A percentile compares a stretch with the other conserved stretches of the same genome.
Conservation (phyloP, 2,329 filamentous ascomycete genomes). For the Lecanicillium sp. region DNA sequence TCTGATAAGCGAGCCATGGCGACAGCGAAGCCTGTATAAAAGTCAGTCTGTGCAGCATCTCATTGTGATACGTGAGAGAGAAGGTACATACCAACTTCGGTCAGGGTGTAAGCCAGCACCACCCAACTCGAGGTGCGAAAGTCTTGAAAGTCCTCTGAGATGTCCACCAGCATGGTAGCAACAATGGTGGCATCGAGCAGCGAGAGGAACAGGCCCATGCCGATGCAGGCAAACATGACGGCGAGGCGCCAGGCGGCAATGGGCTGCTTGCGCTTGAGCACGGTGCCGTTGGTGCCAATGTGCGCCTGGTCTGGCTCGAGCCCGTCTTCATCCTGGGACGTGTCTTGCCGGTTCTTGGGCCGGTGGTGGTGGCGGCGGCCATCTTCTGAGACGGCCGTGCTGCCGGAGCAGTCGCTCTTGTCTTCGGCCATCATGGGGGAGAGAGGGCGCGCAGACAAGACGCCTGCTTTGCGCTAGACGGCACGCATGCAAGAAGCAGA, state of each 20-base stretch:
- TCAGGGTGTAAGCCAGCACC: slow-evolving; percentile 9
- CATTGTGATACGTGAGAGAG: neutral
- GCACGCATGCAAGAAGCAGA: no score
- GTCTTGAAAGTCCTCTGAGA: slow-evolving; percentile 7
- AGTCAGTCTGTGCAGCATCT: neutral
- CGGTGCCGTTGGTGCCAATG: slow-evolving; percentile 1
- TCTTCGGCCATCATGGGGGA: no score
- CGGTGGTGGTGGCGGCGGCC: no score
- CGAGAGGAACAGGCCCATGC: slow-evolving; percentile 9
- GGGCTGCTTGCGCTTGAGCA: slow-evolving; percentile 11
- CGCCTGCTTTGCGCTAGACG: no score
- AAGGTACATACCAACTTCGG: slow-evolving; percentile 8
- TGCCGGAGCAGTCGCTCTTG: no score
- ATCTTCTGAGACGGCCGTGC: no score
- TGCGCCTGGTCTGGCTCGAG: no score
- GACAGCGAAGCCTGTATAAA: slow-evolving; percentile 12
- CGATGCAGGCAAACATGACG: slow-evolving; percentile 10
- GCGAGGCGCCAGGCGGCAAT: slow-evolving; percentile 12
- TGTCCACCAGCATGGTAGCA: slow-evolving; percentile 10
- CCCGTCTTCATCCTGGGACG: no score
- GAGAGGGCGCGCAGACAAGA: no score
- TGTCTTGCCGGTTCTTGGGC: no score
- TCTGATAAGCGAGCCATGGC: slow-evolving; percentile 13
- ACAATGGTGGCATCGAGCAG: slow-evolving; percentile 10
- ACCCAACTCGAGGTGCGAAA: slow-evolving; percentile 8